phyloP scores from a whole-genome alignment of 2,329 filamentous ascomycete genomes.

The Aspergillus texensis region DNA sequence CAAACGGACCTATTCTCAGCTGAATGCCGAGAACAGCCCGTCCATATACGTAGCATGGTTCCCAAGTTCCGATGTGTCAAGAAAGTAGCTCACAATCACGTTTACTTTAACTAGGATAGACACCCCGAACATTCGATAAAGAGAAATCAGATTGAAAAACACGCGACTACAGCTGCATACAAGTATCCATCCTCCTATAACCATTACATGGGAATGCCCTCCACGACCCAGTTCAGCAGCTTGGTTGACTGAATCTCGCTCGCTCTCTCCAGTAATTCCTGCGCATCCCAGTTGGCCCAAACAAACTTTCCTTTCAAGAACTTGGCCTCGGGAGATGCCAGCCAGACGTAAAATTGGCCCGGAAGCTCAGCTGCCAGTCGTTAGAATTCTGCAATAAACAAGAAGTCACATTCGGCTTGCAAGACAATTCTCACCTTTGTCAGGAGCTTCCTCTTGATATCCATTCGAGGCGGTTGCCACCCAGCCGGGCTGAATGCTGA shows the following conservation, averaged over 20 bases:
- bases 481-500: constrained; percentile 2
- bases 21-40: rapidly evolving
- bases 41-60: too few species aligned
- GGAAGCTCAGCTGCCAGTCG: constrained; percentile 27
- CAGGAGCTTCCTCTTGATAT: neutral
- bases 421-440: neutral
- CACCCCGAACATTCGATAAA: neutral
- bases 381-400: neutral
- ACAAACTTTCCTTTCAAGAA: constrained; percentile 53
- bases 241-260: constrained; percentile 32
- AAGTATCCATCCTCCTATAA: neutral
- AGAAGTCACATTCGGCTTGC: rapidly evolving
- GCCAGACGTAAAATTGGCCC: constrained; percentile 50
- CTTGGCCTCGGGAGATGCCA: constrained; percentile 47
- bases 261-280: constrained; percentile 49
- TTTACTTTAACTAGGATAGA: too few species aligned
- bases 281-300: constrained; percentile 56
- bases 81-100: too few species aligned
- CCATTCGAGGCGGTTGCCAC: neutral
- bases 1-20: too few species aligned
- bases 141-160: neutral
- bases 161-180: neutral
- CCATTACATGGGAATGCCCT: neutral
- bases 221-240: neutral
- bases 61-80: too few species aligned